phyloP scores from a whole-genome alignment of 306 rosid genomes.

The Casuarina cunninghamiana region DNA sequence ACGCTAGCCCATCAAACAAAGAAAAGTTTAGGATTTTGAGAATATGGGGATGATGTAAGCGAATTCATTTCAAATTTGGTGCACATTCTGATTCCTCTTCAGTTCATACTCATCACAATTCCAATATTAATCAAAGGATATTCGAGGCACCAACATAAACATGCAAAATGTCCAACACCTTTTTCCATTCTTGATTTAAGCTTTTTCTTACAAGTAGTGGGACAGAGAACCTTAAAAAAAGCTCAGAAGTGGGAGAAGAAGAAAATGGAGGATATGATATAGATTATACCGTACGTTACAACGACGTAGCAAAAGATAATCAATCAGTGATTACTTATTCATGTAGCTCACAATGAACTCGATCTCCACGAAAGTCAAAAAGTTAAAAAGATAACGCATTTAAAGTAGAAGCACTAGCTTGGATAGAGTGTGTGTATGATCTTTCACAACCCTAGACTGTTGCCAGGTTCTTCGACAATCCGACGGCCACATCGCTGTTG shows the following conservation, averaged over 20 bases:
- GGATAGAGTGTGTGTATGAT: neutral
- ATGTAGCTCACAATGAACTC: neutral
- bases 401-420: neutral
- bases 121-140: too few relatives aligned
- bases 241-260: neutral
- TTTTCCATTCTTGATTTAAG: too few relatives aligned
- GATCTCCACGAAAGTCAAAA: neutral
- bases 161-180: neutral
- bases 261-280: neutral
- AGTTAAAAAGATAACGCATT: neutral
- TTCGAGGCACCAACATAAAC: too few relatives aligned
- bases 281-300: neutral
- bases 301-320: neutral
- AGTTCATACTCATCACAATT: too few relatives aligned
- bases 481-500: neutral
- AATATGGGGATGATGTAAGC: too few relatives aligned
- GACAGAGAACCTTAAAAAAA: neutral
- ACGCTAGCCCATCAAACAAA: too few relatives aligned
- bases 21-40: too few relatives aligned
- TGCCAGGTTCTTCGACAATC: slow-evolving; percentile 19
- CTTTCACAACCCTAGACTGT: slow-evolving; percentile 13
- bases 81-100: too few relatives aligned
- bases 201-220: neutral
- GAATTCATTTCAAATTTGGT: too few relatives aligned
- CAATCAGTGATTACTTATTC: neutral